Base-by-base conservation (phyloP, 2,329 filamentous ascomycete genomes). In the Exophiala mesophila region DNA sequence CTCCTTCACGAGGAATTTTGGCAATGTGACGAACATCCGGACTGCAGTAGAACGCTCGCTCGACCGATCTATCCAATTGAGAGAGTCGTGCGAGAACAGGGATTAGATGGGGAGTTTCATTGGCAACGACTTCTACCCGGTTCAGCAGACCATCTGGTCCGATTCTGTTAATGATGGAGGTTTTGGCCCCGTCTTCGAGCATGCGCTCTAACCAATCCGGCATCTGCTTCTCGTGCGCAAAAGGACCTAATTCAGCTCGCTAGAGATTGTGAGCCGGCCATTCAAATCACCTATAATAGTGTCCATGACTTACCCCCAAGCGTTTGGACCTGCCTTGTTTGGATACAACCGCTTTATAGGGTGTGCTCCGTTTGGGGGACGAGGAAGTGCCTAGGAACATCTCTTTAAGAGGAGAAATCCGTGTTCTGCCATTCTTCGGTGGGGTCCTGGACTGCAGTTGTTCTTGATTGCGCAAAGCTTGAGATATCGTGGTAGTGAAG, bases 1-100 rank as follows among this genome's bases (percentile, higher is more conserved):
- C 85, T 16, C 88, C 88, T 67, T 95, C 89, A 47, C 71, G 74
- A n/a, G 74, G 76, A 39, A 94, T 72, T 57, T 94, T 94, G 38
- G 85, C 86, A 18, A 97, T 74, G 57, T 96, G 89, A 36, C 80
- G 73, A 0, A 88, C 83, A 35, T 73, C 71, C 1, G 83, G 76
- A 56, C 88, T 80, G 61, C 89, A 96, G 23, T 95, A 70, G 56
- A 88, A 95, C 4, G 86, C 85, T 50, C 78, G 78, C 39, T 77
- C 70, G 1, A 87, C 84, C 3, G 69, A 67, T 5, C 65, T 59
- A 55, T 85, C 86, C 41, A 83, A 72, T 29, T 82, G 72, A 31
- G 85, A 76, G 8, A 88, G 68, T 48, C 76, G 73, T 15, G 71
- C 65, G 16, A 90, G 66, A 2, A 82, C 73, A 0, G 77, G 74